phyloP scores from a whole-genome alignment of 768 basidiomycete species.

The Lactarius deliciosus region DNA sequence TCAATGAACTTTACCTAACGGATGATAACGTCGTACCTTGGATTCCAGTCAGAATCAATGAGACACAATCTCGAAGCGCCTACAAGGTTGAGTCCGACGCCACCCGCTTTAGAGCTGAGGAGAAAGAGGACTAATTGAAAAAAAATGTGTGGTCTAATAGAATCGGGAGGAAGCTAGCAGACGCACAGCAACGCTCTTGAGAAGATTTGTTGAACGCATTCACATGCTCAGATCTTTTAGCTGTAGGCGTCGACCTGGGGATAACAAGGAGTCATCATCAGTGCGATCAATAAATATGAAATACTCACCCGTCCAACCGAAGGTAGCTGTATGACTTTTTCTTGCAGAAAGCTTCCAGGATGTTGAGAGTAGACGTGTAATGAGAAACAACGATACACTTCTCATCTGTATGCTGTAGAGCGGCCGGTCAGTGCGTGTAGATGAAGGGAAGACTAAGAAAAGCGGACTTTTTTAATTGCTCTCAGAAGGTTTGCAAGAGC shows the following conservation, averaged over 20 bases:
- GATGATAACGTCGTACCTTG: conserved; percentile 51
- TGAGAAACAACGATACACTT: conserved; percentile 98
- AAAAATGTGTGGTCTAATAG: not conserved
- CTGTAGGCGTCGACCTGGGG: conserved; percentile 66
- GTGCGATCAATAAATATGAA: not conserved
- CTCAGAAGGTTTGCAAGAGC: conserved; percentile 65
- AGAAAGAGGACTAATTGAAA: conserved; percentile 73
- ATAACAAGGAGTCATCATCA: conserved; percentile 15
- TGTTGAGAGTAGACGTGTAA: conserved; percentile 90
- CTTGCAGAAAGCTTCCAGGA: conserved; percentile 85
- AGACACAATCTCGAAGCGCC: conserved; percentile 87
- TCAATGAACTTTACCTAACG: not conserved
- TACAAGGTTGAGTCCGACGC: conserved; percentile 89
- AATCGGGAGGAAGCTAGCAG: not conserved
- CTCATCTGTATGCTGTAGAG: conserved; percentile 69
- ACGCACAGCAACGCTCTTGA: conserved; percentile 69
- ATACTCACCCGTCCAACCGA: conserved; percentile 79
- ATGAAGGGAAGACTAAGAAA: not conserved
- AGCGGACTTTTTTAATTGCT: conserved; percentile 53
- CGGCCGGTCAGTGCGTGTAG: not conserved
- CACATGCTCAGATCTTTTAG: conserved; percentile 83
- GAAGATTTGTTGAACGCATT: conserved; percentile 82
- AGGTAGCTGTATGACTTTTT: conserved; percentile 72
- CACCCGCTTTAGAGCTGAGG: conserved; percentile 92
- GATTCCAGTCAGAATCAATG: conserved; percentile 94